These are phyloP conservation scores for Sporisorium scitamineum DNA, from an alignment of 1,284 basidiomycete genomes.

Conservation along the genomic window DNA sequence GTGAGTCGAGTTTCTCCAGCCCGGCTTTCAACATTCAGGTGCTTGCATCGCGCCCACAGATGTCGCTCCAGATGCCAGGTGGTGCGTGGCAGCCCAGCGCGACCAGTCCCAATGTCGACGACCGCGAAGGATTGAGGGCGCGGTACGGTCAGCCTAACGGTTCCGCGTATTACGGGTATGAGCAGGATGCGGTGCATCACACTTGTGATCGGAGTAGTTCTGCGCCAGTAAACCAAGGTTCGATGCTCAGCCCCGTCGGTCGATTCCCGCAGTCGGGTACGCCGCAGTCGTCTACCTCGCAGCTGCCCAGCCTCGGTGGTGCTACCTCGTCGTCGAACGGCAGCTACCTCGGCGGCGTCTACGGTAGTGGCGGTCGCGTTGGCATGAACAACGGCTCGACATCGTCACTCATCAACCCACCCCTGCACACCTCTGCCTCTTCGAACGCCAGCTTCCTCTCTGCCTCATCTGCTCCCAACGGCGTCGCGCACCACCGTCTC, in stretches of 20 bases:
- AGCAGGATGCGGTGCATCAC: slow-evolving; percentile 41
- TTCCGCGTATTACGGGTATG: slow-evolving; percentile 39
- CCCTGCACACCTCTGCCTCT: slow-evolving; percentile 31
- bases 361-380: slow-evolving; percentile 23
- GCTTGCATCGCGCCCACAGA: slow-evolving; percentile 32
- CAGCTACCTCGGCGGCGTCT: slow-evolving; percentile 40
- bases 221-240: slow-evolving; percentile 36
- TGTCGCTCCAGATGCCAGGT: slow-evolving; percentile 45
- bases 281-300: slow-evolving; percentile 32
- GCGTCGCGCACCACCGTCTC: slow-evolving; percentile 42
- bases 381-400: slow-evolving; percentile 21
- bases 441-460: slow-evolving; percentile 37
- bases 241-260: slow-evolving; percentile 41
- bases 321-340: slow-evolving; percentile 22
- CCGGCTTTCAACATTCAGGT: slow-evolving; percentile 42
- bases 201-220: slow-evolving; percentile 47
- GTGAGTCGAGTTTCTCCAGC: slow-evolving; percentile 42
- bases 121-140: slow-evolving; percentile 37
- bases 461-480: slow-evolving; percentile 39
- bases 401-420: slow-evolving; percentile 44
- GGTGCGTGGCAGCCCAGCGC: slow-evolving; percentile 32
- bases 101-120: slow-evolving; percentile 30
- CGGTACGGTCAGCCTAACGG: slow-evolving; percentile 26
- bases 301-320: slow-evolving; percentile 34
- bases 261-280: slow-evolving; percentile 32